Evolutionary conservation across 2,329 filamentous ascomycete genomes (phyloP), one percentile per base, ranked within the genome.

Genomic region (Ophiobolus disseminans): DNA sequence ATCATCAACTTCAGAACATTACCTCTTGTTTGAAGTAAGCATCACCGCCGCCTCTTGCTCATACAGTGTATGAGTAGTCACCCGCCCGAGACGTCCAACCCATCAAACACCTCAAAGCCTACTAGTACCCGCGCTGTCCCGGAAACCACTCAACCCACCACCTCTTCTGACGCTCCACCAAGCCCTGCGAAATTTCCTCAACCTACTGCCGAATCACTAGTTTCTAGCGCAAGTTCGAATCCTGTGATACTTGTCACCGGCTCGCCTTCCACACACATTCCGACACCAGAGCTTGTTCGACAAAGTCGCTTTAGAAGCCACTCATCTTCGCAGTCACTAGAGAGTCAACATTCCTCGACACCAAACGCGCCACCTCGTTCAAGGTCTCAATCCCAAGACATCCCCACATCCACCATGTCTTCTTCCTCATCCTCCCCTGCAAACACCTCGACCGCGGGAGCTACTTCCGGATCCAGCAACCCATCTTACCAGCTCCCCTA

Each of bases 401-500:
- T 38, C 38, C 22, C 34, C 25, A 50, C 25, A 16, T 23, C 38
- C 21, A 45, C 48, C 32, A 72, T 72, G 69, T 73, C 69, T 59
- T 72, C 69, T 16, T 54, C 67, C 22, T 55, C 59, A 21, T 71
- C 69, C 22, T 66, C 68, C 11, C 63, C 68, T 14, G 57, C 59
- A 17, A 66, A 53, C 50, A 72, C 69, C 9, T 65, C 58, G n/a
- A 70, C 67, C 3, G 56, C 63, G 8, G 66, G 65, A 8, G 52
- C 65, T 16, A 64, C 52, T 4, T 65, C 68, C 4, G 65, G 65
- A 23, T 62, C 66, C 19, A 55, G 48, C 28, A 60, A 64, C 13
- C 65, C 65, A 10, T 45, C 53, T 5, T 69, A 68, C 26, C 63
- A 70, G 40, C 66, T 73, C 5, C 69, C 69, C 0, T 73, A 73